phyloP scores from a whole-genome alignment of 768 basidiomycete genomes.

The Lactarius deliciosus region DNA sequence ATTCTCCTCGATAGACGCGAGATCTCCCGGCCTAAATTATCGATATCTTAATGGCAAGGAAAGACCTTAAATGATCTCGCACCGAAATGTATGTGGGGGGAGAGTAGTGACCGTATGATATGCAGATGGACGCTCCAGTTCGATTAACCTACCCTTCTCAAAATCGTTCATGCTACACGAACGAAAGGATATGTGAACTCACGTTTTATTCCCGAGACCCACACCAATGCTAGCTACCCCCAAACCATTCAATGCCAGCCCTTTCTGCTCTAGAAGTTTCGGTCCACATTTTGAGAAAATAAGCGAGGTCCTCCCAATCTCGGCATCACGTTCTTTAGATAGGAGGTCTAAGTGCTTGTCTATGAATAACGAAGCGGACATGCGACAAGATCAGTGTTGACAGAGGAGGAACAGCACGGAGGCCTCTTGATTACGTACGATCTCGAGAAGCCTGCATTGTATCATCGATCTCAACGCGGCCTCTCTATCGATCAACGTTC shows the following conservation, averaged over 20 bases:
- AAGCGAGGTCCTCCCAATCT: conserved; percentile 76
- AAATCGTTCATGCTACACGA: conserved; percentile 18
- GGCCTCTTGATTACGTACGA: not conserved
- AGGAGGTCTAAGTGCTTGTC: conserved; percentile 66
- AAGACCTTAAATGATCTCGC: conserved; percentile 19
- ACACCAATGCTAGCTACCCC: conserved; percentile 70
- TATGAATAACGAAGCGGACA: conserved; percentile 55
- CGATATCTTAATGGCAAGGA: too few species aligned
- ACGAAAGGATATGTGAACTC: conserved; percentile 7
- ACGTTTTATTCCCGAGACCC: conserved; percentile 94
- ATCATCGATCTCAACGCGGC: not conserved
- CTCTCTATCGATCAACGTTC: not conserved
- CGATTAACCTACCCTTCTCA: conserved; percentile 66
- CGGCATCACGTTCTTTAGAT: conserved; percentile 73
- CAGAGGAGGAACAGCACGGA: not conserved
- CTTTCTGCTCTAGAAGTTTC: conserved; percentile 84
- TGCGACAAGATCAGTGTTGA: conserved; percentile 4
- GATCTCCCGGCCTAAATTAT: conserved; percentile 71
- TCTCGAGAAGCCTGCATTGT: too few species aligned
- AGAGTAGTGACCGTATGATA: conserved; percentile 70
- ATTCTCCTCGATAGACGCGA: conserved; percentile 81
- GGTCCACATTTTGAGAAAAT: conserved; percentile 81
- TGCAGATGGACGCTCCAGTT: conserved; percentile 79
- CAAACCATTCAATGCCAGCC: conserved; percentile 74
- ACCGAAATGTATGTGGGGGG: conserved; percentile 87